Evolutionary conservation across 1,284 basidiomycete species (phyloP).

Genomic region (Exsudoporus floridanus): DNA sequence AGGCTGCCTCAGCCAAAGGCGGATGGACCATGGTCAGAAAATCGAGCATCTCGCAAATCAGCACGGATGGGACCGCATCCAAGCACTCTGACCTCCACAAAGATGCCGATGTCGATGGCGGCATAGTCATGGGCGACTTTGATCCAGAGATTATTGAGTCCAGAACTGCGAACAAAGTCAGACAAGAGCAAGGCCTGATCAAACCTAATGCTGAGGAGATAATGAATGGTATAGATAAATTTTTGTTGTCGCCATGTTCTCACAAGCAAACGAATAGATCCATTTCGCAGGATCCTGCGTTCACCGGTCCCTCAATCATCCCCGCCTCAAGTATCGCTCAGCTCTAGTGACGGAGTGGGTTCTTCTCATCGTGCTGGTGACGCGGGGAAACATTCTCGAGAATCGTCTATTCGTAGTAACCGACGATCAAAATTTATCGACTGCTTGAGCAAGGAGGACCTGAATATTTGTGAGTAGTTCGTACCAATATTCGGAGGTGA

Average conservation of each 20-base stretch:
- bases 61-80: conserved; percentile 32
- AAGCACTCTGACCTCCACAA: conserved; percentile 38
- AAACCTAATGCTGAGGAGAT: conserved; percentile 71
- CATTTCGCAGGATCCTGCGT: conserved; percentile 49
- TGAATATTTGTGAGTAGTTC: conserved; percentile 65
- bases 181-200: conserved; percentile 49
- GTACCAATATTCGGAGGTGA: background rate
- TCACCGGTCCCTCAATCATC: conserved; percentile 32
- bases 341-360: conserved; percentile 18
- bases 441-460: conserved; percentile 65
- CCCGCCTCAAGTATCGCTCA: conserved; percentile 30
- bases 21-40: conserved; percentile 74
- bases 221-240: conserved; percentile 56
- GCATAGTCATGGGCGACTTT: conserved; percentile 73
- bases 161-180: conserved; percentile 39
- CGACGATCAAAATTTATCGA: conserved; percentile 72
- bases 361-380: conserved; percentile 24
- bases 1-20: conserved; percentile 44
- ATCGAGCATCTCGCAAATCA: conserved; percentile 29
- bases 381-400: conserved; percentile 63
- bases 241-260: conserved; percentile 13
- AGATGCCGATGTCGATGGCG: conserved; percentile 62
- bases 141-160: conserved; percentile 53
- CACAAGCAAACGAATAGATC: conserved; percentile 46
- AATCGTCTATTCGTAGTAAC: conserved; percentile 73